Evolutionary conservation across 2,329 filamentous ascomycete species (phyloP), one percentile per base, ranked within the genome.

Genomic region (Alternaria angustiovoidea): DNA sequence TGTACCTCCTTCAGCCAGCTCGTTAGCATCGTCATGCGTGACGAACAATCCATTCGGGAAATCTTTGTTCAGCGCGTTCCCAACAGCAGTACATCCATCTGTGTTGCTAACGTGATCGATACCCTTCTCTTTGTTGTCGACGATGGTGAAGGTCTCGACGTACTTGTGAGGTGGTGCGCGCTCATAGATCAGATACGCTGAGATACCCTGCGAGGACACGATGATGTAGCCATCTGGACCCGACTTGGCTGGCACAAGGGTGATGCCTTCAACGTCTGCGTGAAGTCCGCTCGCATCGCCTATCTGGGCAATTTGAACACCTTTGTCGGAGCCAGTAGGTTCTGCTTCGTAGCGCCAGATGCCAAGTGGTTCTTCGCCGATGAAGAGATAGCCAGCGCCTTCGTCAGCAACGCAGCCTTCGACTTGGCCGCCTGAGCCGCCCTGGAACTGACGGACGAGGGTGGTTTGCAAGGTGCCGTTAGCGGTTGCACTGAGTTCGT

Each of bases 321-420:
- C 7, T 71, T 60, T 22, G 75, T 75, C 64, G n/a, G 69, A 67
- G 22, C 77, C 73, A 42, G 81, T 78, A 0, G 84, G 84, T 66
- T 87, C 84, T 0, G 83, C 84, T 6, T 77, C 81, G 51, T 85
- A 86, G 4, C 83, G 76, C 84, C 84, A 86, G 0, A 86, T 78
- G 0, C 82, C 84, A 6, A 78, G 80, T 0, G 82, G 82, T 51
- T 86, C 84, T 65, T 86, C 85, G 34, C 84, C 83, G 5, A 86
- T 75, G 62, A 86, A 81, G 3, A 86, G 64, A 72, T 79, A 83
- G 5, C 82, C 82, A 56, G 85, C 83, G 14, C 80, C 80, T 22
- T 86, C 83, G 54, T 86, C 84, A 0, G 80, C 71, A 0, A 86
- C 84, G 51, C 84, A 86, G 4, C 84, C 84, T 68, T 86, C 84